A percentile compares a stretch with the other conserved stretches of the same genome.
phyloP scores from a whole-genome alignment of 2,329 filamentous ascomycete genomes.

The Macroventuria anomochaeta region DNA sequence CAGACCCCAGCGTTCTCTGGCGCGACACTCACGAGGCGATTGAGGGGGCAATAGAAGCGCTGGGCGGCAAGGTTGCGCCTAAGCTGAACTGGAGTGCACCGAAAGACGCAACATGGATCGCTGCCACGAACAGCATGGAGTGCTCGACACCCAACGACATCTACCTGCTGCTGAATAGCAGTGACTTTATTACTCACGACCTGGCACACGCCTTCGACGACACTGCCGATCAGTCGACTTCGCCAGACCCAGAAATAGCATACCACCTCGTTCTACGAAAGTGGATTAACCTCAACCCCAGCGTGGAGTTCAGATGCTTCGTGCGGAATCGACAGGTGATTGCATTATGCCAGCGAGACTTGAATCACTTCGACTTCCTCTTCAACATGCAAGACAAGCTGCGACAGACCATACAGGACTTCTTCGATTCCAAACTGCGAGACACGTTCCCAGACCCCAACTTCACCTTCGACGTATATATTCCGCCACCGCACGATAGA shows the following conservation, averaged over 20 bases:
- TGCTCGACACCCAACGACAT: slow-evolving; percentile 89
- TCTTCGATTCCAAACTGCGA: slow-evolving; percentile 77
- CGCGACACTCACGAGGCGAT: slow-evolving; percentile 78
- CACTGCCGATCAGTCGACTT: slow-evolving; percentile 51
- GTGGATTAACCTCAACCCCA: slow-evolving; percentile 86
- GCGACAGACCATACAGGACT: slow-evolving; percentile 71
- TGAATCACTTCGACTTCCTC: slow-evolving; percentile 90
- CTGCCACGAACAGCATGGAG: slow-evolving; percentile 86
- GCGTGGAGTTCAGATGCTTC: slow-evolving; percentile 94
- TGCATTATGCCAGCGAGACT: slow-evolving; percentile 84
- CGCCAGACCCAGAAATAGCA: slow-evolving; percentile 58
- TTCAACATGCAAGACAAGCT: slow-evolving; percentile 70
- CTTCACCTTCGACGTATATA: slow-evolving; percentile 92
- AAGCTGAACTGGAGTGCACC: slow-evolving; percentile 98
- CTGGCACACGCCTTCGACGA: slow-evolving; percentile 92
- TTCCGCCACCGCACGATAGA: slow-evolving; percentile 75
- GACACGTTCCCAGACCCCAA: slow-evolving; percentile 81
- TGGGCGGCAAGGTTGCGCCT: slow-evolving; percentile 85
- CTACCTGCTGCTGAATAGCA: slow-evolving; percentile 92
- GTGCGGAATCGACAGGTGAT: slow-evolving; percentile 82
- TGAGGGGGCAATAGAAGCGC: slow-evolving; percentile 75
- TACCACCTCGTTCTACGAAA: slow-evolving; percentile 87
- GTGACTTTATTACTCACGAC: slow-evolving; percentile 93
- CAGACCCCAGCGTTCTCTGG: slow-evolving; percentile 67
- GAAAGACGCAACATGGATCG: slow-evolving; percentile 94